Conservation (phyloP, 805 yeast genomes). For the Ogataea nitratoaversa region DNA sequence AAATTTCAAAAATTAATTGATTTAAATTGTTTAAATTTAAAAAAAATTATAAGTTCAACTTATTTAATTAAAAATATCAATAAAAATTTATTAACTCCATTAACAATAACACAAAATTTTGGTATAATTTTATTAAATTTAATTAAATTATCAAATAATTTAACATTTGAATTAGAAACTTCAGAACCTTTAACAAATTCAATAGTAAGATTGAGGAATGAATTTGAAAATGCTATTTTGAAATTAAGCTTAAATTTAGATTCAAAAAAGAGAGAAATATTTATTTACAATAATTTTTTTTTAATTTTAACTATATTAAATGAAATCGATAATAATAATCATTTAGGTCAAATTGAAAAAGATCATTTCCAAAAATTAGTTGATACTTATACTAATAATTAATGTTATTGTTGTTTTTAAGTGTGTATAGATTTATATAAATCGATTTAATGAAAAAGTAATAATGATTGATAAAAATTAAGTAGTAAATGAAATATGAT, state of each 20-base stretch:
- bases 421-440: too few species aligned
- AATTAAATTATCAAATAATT: slow-evolving; percentile 44
- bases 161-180: slow-evolving; percentile 31
- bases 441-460: too few species aligned
- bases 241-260: slow-evolving; percentile 51
- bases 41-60: slow-evolving; percentile 42
- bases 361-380: slow-evolving; percentile 20
- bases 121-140: slow-evolving; percentile 69
- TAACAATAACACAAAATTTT: slow-evolving; percentile 73
- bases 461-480: too few species aligned
- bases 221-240: slow-evolving; percentile 74
- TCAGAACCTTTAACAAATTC: slow-evolving; percentile 73
- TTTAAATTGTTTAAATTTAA: slow-evolving; percentile 67
- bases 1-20: slow-evolving; percentile 74
- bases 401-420: too few species aligned
- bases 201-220: slow-evolving; percentile 65
- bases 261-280: slow-evolving; percentile 55
- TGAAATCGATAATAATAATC: slow-evolving; percentile 32
- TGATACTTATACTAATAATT: slow-evolving; percentile 14
- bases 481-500: too few species aligned
- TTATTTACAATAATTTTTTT: slow-evolving; percentile 69
- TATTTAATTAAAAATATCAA: slow-evolving; percentile 22
- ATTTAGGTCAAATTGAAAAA: slow-evolving; percentile 14
- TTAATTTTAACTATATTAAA: slow-evolving; percentile 54
- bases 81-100: slow-evolving; percentile 41